Evolutionary conservation across 2,329 filamentous ascomycete genomes (phyloP), one percentile per base, ranked within the genome.

Genomic region (Fusarium buxicola): DNA sequence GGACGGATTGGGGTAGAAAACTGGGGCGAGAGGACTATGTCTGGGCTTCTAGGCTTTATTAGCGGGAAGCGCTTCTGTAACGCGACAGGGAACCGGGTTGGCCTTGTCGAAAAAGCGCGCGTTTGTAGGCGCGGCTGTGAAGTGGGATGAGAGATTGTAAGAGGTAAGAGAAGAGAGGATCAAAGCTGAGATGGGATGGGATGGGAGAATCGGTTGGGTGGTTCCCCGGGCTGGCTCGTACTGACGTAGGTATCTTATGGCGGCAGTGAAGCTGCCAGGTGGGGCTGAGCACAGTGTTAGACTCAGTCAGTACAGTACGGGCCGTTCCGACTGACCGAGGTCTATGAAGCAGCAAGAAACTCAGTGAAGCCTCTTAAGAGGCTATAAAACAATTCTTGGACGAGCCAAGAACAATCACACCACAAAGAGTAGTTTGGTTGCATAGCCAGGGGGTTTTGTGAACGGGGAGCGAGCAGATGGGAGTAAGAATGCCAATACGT

Each of bases 1-100:
- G 65, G 64, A 58, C 62, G 65, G 64, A 58, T 58, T 63, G 62
- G 62, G 62, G 61, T 65, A 51, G 32, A 65, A 65, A 65, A 65
- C 57, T 44, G 61, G 62, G 62, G 62, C 61, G 50, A 38, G 28
- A 38, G 31, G 39, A 53, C 50, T 39, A 27, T 28, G 31, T 21
- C 45, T 56, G 49, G 58, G 53, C 46, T 24, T 61, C 57, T 52
- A 28, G 58, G 9, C 46, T 34, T 45, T 48, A 34, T 48, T 53
- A 57, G 52, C 48, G 47, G 39, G 28, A 21, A 27, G 36, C 47
- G 34, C 36, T 27, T 31, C 28, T 39, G 28, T 12, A 11, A 24
- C 18, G 51, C 47, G 60, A 39, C 16, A 31, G 12, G 30, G 18
- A 38, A n/a, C n/a, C n/a, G 18, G 21, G 50, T n/a, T 5, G 7